Base-by-base conservation (phyloP, 768 basidiomycete species). In the Auriscalpium vulgare region DNA sequence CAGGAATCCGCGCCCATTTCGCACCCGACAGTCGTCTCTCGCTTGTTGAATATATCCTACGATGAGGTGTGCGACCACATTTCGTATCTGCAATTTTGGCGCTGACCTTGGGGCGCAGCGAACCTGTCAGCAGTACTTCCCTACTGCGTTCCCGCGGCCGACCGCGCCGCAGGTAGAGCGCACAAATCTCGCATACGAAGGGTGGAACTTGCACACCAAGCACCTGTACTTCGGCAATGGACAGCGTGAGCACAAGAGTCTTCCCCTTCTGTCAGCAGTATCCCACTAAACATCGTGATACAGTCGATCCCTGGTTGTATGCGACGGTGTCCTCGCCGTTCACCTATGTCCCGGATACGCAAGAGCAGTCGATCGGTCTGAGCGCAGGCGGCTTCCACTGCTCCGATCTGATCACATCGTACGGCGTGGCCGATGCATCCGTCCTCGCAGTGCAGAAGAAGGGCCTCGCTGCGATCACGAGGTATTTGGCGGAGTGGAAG, bases 201-300 rank as follows among this genome's bases (percentile, higher is more conserved):
- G 66, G 23, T 67, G 63, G 62, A 44, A 62, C 48, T 47, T 63
- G 21, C 59, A 61, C 14, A 55, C 57, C 37, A 51, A 63, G 2
- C 52, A 65, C 10, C 51, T 67, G 5, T 65, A 66, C 56, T 61
- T 61, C 45, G 62, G 63, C 13, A 67, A 60, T 37, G 63, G 63
- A 14, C 21, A 21, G 19, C 51, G 51, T 57, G 38, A 19, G 44
- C 47, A 10, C 34, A 14, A 10, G 2, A 21, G 21, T 23, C 19
- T 44, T 23, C 13, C 23, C 23, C 5, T 13, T 23, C 29, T 29
- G 23, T 29, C 23, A 2, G 23, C 5, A 29, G 2, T 2, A 29
- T 29, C 23, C 23, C 23, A 29, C 23, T 29, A 5, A 29, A 5
- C 23, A 29, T 29, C 23, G 23, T 2, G 3, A 29, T 29, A 29